Base-by-base conservation (phyloP, 306 rosid genomes). In the Begonia loranthoides region DNA sequence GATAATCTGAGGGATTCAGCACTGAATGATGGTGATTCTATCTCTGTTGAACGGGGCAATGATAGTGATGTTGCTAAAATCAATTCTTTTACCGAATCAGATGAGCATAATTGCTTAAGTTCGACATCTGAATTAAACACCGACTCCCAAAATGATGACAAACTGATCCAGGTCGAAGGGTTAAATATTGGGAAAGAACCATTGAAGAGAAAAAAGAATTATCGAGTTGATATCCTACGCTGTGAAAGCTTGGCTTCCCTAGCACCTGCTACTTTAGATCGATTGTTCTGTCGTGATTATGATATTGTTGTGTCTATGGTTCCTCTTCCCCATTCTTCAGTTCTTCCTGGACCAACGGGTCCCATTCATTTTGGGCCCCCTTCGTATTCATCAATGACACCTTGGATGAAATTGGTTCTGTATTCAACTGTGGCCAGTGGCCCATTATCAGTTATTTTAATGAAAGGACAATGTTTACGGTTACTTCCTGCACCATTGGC, bases 201-300 rank as follows among this genome's bases (percentile, higher is more conserved):
- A 39, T 22, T 66, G 48, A 76, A 67, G 66, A 70, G 54, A 74
- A 78, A 17, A 83, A 86, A 63, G 79, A 78, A 83, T 56, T 90
- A 78, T 43, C 84, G 67, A 47, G 94, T 90, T 56, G 92, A 90
- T 70, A 75, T 90, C 63, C 94, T 90, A 58, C 96, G 94, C 45
- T 86, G 87, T 75, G 99, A 90, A 71, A 83, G 96, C 69, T 73
- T 90, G 85, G 99, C 96, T 45, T 86, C 96, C 60, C 99, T 86
- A 67, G 63, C 95, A 52, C 76, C 88, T 12, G 82, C 79, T 58
- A 80, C 99, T 46, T 80, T 86, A 57, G 70, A 86, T 67, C 83
- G 94, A 45, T 56, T 90, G 67, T 87, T 82, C 74, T 66, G 65
- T 75, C 99, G 87, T n/a, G 99, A 90, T 77, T 90, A 90, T 52